A percentile compares a stretch with the other conserved stretches of the same genome.
Conservation (phyloP, 2,329 filamentous ascomycete species). For the Scopulariopsis brevicaulis region DNA sequence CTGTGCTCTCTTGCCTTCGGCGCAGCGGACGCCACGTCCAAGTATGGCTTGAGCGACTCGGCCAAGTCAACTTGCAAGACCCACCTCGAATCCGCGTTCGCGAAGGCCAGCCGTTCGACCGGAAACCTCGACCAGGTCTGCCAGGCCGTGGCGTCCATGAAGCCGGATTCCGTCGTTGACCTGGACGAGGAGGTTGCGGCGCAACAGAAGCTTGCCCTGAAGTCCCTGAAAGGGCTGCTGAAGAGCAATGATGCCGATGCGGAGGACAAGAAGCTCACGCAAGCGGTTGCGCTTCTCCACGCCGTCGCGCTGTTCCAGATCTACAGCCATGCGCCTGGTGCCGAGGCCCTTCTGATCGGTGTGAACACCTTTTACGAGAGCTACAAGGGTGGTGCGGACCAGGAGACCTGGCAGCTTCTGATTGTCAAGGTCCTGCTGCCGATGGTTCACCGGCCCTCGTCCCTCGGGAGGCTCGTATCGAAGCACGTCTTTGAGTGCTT, state of each 20-base stretch:
- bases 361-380: slow-evolving; percentile 65
- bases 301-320: slow-evolving; percentile 77
- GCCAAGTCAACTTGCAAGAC: slow-evolving; percentile 41
- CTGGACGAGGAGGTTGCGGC: slow-evolving; percentile 42
- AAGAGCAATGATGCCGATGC: slow-evolving; percentile 9
- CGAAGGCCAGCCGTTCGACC: slow-evolving; percentile 40
- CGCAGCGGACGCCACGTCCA: neutral
- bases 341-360: slow-evolving; percentile 71
- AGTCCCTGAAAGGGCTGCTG: slow-evolving; percentile 29
- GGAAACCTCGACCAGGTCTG: slow-evolving; percentile 42
- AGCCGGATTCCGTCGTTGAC: slow-evolving; percentile 34
- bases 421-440: slow-evolving; percentile 72
- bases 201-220: slow-evolving; percentile 23
- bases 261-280: slow-evolving; percentile 29
- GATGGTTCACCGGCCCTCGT: slow-evolving; percentile 75
- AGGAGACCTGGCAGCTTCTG: neutral
- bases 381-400: slow-evolving; percentile 26
- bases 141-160: slow-evolving; percentile 39
- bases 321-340: slow-evolving; percentile 82
- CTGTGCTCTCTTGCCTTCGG: neutral
- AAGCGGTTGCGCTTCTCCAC: slow-evolving; percentile 70
- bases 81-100: slow-evolving; percentile 44
- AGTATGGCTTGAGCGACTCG: slow-evolving; percentile 31
- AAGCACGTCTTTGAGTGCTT: slow-evolving; percentile 82
- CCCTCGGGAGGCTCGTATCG: slow-evolving; percentile 73